Evolutionary conservation across 225 moss, liverwort and hornwort species (phyloP).

Genomic region (Rhytidiadelphus loreus): DNA sequence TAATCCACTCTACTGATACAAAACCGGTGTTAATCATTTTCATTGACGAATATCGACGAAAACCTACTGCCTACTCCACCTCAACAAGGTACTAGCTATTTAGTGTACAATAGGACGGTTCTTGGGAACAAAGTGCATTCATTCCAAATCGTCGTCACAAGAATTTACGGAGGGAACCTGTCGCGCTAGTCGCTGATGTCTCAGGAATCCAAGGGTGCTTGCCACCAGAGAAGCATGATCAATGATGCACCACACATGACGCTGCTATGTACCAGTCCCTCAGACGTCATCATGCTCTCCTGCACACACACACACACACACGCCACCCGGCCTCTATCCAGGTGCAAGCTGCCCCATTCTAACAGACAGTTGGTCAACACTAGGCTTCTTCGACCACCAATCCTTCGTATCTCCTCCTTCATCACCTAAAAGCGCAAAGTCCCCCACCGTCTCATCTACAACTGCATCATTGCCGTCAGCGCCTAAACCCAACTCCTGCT

Average conservation of each 20-base stretch:
- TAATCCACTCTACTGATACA: not conserved
- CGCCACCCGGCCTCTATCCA: constrained; percentile 1
- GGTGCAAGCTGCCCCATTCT: constrained; percentile 82
- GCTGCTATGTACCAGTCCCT: not conserved
- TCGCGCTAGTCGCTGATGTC: not conserved
- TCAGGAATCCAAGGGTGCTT: not conserved
- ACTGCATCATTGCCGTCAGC: constrained; percentile 17
- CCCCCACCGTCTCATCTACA: constrained; percentile 8
- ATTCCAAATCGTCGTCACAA: not conserved
- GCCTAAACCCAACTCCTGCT: constrained; percentile 24
- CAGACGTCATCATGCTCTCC: not conserved
- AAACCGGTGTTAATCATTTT: not conserved
- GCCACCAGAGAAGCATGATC: not conserved
- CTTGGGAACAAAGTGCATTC: not conserved
- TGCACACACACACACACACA: not conserved
- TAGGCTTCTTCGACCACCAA: constrained; percentile 51
- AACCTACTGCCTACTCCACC: not conserved
- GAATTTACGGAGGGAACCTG: not conserved
- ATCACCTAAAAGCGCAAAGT: not conserved
- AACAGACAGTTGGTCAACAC: constrained; percentile 70
- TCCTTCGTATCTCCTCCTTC: constrained; percentile 23
- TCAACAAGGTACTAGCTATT: not conserved
- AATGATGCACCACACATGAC: not conserved
- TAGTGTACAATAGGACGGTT: constrained; percentile 5
- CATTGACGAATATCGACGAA: not conserved